Percentiles rank a stretch among this genome's conserved stretches.
phyloP scores from a whole-genome alignment of 176 grass and related monocot species.

The Lolium multiflorum region DNA sequence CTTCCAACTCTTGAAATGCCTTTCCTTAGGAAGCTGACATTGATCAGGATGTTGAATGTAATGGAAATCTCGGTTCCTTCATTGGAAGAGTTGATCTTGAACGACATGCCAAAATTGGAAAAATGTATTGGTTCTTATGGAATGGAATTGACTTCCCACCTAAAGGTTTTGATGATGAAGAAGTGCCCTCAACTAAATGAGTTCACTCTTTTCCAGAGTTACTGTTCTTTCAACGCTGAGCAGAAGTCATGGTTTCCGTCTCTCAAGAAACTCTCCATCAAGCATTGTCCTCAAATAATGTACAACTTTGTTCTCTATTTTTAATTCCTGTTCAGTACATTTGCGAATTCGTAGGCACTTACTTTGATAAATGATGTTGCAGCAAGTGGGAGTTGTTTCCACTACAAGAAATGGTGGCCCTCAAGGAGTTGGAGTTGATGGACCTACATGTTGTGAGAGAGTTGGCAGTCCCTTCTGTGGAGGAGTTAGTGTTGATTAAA shows the following conservation, averaged over 20 bases:
- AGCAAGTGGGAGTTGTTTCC: conserved; percentile 28
- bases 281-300: conserved; percentile 28
- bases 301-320: neutral
- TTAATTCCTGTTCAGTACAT: neutral
- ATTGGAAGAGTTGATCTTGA: conserved; percentile 35
- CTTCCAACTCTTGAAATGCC: neutral
- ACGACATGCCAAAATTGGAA: conserved; percentile 27
- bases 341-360: neutral
- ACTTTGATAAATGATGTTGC: conserved; percentile 20
- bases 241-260: conserved; percentile 30
- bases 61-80: conserved; percentile 37
- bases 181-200: conserved; percentile 30
- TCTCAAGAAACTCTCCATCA: conserved; percentile 39
- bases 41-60: neutral
- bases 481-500: conserved; percentile 38
- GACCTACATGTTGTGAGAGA: neutral
- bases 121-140: conserved; percentile 30
- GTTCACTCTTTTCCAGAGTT: conserved; percentile 15
- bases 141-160: neutral
- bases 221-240: neutral
- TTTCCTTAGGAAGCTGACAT: conserved; percentile 24
- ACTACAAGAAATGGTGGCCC: conserved; percentile 8
- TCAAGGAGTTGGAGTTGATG: conserved; percentile 43
- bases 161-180: conserved; percentile 12
- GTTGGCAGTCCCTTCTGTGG: conserved; percentile 22